Evolutionary conservation across 805 yeast genomes (phyloP), one percentile per base, ranked within the genome.

Genomic region (Saturnispora hagleri): DNA sequence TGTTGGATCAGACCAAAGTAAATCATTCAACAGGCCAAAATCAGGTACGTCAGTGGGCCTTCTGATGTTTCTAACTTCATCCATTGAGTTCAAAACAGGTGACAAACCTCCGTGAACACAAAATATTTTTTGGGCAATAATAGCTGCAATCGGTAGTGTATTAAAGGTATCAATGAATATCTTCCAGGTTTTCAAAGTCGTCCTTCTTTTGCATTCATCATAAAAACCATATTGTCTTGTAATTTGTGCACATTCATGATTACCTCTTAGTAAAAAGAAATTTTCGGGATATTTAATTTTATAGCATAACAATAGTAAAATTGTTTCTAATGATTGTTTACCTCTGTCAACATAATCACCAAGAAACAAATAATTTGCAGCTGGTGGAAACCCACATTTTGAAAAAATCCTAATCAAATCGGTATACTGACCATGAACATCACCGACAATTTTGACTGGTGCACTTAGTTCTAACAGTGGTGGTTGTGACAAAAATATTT

Each of bases 261-360:
- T 93, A 20, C 99, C 99, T 59, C 99, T 74, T 43, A 93, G 73
- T 53, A 93, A 69, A 67, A 91, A 93, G 68, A 93, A 90, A 69
- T 91, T 91, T 63, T 93, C 97, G 0, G 99, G 98, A 62, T 89
- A 91, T 67, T 91, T 91, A 68, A 93, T 90, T 67, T 93, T 93
- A 72, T 89, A 93, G 68, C 97, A 90, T 49, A 93, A 73, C 54
- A 93, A 73, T 47, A 93, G 73, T 55, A 91, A 71, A 22, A 93
- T 89, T 0, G 99, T 93, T 67, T 93, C 99, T 52, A 93, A 72
- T 3, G 95, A 84, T 69, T 93, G 99, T 68, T 93, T 93, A 53
- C 99, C 99, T 58, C 99, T 78, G 70, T 93, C 99, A 46, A 93
- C 99, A 67, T 93, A 93, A 70, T 93, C 99, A 28, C 99, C 99